Evolutionary conservation across 192 early-diverging fungal genomes (phyloP).

Genomic region (Spinellus fusiger): DNA sequence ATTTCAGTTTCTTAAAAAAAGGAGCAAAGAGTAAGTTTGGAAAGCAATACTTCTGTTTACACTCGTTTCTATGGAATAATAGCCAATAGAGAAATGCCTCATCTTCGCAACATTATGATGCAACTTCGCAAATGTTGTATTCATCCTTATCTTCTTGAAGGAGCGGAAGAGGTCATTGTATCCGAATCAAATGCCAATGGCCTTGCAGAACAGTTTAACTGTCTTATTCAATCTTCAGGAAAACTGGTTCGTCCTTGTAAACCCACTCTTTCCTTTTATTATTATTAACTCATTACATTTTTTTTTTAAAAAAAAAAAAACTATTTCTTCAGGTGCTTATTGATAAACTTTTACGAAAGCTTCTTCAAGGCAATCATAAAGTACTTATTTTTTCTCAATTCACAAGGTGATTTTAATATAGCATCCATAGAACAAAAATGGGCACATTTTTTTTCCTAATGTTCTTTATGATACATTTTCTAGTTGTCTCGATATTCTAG

Average conservation of each 20-base stretch:
- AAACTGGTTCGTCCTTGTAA: slow-evolving; percentile 60
- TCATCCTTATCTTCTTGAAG: slow-evolving; percentile 73
- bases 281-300: not conserved
- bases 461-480: not conserved
- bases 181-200: slow-evolving; percentile 53
- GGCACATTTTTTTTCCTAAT: too few relatives aligned
- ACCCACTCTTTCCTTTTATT: too few relatives aligned
- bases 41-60: not conserved
- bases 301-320: not conserved
- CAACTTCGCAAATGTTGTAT: slow-evolving; percentile 87
- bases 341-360: slow-evolving; percentile 72
- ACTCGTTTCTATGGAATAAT: not conserved
- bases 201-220: slow-evolving; percentile 57
- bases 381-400: slow-evolving; percentile 88
- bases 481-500: slow-evolving; percentile 62
- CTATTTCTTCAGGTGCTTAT: slow-evolving; percentile 42
- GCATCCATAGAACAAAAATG: not conserved
- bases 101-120: slow-evolving; percentile 84
- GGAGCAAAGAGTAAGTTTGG: slow-evolving; percentile 47
- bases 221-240: slow-evolving; percentile 71
- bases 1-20: slow-evolving; percentile 78
- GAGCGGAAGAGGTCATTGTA: slow-evolving; percentile 75
- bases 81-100: slow-evolving; percentile 53
- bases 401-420: slow-evolving; percentile 40
- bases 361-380: slow-evolving; percentile 73